Evolutionary conservation across 2,329 filamentous ascomycete genomes (phyloP).

Genomic region (Colletotrichum lupini): DNA sequence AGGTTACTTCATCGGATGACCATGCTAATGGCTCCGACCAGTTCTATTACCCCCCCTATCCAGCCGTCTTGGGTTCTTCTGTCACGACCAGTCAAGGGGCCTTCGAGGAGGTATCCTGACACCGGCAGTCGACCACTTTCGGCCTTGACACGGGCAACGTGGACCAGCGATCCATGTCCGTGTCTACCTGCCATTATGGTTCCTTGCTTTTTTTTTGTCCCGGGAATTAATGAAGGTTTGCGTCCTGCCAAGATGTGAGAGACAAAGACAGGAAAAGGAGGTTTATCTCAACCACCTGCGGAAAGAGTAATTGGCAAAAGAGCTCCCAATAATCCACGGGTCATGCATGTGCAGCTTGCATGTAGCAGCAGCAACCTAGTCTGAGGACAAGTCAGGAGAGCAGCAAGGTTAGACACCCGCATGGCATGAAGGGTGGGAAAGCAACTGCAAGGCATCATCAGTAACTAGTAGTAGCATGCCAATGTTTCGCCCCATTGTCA

Average conservation of each 20-base stretch:
- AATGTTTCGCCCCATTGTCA: not conserved
- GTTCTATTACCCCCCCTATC: not conserved
- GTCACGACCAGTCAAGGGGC: conserved; percentile 6
- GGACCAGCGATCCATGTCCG: conserved; percentile 21
- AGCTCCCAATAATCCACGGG: not conserved
- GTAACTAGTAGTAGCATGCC: not conserved
- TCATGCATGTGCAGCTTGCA: conserved; percentile 17
- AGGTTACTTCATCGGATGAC: conserved; percentile 30
- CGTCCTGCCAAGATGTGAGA: conserved; percentile 12
- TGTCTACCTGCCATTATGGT: conserved; percentile 22
- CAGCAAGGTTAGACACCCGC: not conserved
- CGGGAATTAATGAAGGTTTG: not conserved
- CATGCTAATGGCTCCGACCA: not conserved
- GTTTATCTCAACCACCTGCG: conserved; percentile 14
- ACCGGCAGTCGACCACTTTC: conserved; percentile 28
- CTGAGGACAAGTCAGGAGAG: conserved; percentile 2
- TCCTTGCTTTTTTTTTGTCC: not conserved
- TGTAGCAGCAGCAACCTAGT: not conserved
- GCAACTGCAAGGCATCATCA: conserved; percentile 1
- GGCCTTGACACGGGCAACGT: conserved; percentile 19
- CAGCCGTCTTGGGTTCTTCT: not conserved
- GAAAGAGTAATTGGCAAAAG: conserved; percentile 9
- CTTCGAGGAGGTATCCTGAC: conserved; percentile 14
- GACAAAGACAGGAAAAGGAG: conserved; percentile 9
- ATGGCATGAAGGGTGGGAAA: not conserved